phyloP scores from a whole-genome alignment of 2,329 filamentous ascomycete genomes.

The Nemania sp. region DNA sequence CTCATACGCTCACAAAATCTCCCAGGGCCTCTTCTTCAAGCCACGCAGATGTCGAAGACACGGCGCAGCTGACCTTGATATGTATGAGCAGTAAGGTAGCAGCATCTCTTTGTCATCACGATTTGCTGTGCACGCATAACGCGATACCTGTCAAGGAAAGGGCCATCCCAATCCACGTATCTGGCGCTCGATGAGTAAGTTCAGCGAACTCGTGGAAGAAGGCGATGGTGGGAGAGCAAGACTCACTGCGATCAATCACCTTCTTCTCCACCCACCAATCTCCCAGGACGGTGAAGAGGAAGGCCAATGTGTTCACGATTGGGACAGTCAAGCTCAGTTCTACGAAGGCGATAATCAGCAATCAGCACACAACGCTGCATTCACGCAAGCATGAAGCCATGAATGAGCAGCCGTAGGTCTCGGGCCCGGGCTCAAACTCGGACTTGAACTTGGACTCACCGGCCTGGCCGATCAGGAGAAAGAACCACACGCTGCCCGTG shows the following conservation, averaged over 20 bases:
- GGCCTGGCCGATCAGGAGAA: conserved; percentile 87
- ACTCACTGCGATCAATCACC: conserved; percentile 78
- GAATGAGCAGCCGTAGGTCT: not conserved
- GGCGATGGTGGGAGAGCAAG: not conserved
- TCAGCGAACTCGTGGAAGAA: not conserved
- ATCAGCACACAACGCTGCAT: not conserved
- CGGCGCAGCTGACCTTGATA: not conserved
- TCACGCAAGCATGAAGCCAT: not conserved
- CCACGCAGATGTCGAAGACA: no score
- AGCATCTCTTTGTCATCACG: conserved; percentile 19
- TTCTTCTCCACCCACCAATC: conserved; percentile 96
- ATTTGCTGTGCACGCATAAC: conserved; percentile 40
- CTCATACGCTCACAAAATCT: not conserved
- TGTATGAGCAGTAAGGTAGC: not conserved
- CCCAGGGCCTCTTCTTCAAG: not conserved
- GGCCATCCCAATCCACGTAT: conserved; percentile 40
- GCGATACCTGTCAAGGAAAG: conserved; percentile 39
- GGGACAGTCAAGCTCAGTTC: conserved; percentile 92
- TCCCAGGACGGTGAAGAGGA: conserved; percentile 92
- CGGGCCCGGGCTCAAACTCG: no score
- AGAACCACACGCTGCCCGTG: conserved; percentile 96
- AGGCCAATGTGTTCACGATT: conserved; percentile 91
- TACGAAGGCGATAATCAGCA: conserved; percentile 42
- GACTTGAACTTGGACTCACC: conserved; percentile 61
- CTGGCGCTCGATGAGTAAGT: conserved; percentile 28